phyloP scores from a whole-genome alignment of 352 stramenopile genomes.

The Phytophthora pini region DNA sequence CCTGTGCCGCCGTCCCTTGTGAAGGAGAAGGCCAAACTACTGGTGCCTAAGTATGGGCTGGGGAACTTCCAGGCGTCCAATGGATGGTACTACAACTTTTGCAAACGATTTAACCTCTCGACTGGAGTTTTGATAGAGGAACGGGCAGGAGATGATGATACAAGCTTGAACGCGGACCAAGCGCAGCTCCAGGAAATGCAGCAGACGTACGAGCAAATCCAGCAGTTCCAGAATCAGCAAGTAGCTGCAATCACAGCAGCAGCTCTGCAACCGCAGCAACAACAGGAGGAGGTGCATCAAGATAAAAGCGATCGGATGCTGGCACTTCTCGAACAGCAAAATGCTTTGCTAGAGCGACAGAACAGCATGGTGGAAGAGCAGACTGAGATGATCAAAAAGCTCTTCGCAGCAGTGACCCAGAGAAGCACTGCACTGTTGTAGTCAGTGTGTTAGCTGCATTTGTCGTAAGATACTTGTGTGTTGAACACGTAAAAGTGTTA shows the following conservation, averaged over 20 bases:
- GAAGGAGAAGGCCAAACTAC: slow-evolving; percentile 57
- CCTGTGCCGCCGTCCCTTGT: slow-evolving; percentile 53
- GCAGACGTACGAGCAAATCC: slow-evolving; percentile 36
- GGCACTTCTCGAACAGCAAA: slow-evolving; percentile 43
- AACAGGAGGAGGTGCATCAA: slow-evolving; percentile 17
- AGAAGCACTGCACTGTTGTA: slow-evolving; percentile 18
- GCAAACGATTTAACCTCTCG: slow-evolving; percentile 46
- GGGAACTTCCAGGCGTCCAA: slow-evolving; percentile 55
- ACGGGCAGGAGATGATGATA: slow-evolving; percentile 2
- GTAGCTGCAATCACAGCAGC: slow-evolving; percentile 18
- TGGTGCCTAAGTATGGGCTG: slow-evolving; percentile 55
- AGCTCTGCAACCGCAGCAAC: slow-evolving; percentile 11
- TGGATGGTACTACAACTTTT: slow-evolving; percentile 67
- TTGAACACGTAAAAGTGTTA: too few relatives aligned
- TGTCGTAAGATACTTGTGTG: too few relatives aligned
- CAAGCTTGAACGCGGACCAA: slow-evolving; percentile 17
- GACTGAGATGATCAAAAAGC: slow-evolving; percentile 37
- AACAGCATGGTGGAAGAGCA: slow-evolving; percentile 49
- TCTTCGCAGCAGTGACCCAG: slow-evolving; percentile 35
- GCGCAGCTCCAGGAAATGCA: slow-evolving; percentile 31
- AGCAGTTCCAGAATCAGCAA: slow-evolving; percentile 41
- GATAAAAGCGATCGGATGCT: slow-evolving; percentile 46
- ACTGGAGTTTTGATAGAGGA: slow-evolving; percentile 41
- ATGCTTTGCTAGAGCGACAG: slow-evolving; percentile 42
- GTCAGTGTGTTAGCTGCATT: not conserved